Base-by-base conservation (phyloP, 371 early-diverging fungal species). In the Syncephalastrum racemosum region DNA sequence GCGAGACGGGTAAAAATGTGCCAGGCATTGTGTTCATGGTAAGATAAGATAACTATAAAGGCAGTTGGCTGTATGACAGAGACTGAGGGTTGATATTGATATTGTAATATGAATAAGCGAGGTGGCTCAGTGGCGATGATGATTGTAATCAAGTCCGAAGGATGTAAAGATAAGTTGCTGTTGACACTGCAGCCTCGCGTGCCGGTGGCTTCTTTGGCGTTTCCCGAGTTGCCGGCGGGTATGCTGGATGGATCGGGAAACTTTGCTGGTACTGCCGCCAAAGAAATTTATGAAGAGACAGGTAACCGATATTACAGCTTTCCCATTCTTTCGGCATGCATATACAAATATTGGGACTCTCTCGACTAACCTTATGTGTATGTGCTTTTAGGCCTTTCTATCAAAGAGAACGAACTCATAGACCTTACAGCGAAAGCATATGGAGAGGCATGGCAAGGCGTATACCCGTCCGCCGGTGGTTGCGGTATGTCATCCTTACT, bases 1-100 rank as follows among this genome's bases (percentile, higher is more conserved):
- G 63, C 19, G 77, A 82, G 14, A 70, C 77, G 4, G 82, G 80
- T 2, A 76, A 73, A 49, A 73, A 56, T 25, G 73, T 87, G 0
- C 93, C 93, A 0, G 93, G 93, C 0, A 78, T 90, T 23, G 83
- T 90, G 31, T 94, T 94, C 64, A 83, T 90, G 85, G 88, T 86
- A 79, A 58, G 19, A 4, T 2, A 47, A 2, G 10, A 8, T 1
- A 3, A 4, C 6, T 27, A 7, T 27, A 13, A 5, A 14, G 31
- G 18, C 40, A 40, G 16, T 12, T 13, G 6, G 36, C 10, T 27
- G n/a, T 31, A 8, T 31, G 36, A 10, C 12, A 12, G 19, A n/a
- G 20, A 27, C n/a, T 23, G n/a, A 36, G 12, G 13, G 4, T 24
- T 54, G 23, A 27, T 45, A 19, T 16, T 14, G 10, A 18, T 15